Evolutionary conservation across 768 basidiomycete genomes (phyloP).

Genomic region (Termitomyces sp.): DNA sequence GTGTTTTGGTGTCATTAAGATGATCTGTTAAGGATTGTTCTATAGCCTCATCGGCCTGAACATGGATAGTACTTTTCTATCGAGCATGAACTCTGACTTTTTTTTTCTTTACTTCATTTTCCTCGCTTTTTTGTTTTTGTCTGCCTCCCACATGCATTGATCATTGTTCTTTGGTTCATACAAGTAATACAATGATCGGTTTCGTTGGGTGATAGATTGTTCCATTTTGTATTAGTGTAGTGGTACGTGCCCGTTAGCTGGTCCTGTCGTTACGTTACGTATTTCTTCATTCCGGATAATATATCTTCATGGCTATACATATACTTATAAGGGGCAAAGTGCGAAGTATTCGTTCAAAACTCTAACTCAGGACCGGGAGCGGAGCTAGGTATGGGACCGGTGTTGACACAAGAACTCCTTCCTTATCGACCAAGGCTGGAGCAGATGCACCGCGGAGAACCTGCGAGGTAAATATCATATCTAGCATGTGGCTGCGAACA

Average conservation of each 20-base stretch:
- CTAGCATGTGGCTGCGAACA: too few species aligned
- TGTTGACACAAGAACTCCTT: too few species aligned
- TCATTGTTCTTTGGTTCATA: neutral
- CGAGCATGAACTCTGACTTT: neutral
- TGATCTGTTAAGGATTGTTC: neutral
- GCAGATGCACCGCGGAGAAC: too few species aligned
- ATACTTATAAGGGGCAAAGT: too few species aligned
- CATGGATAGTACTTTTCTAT: neutral
- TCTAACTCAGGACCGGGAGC: too few species aligned
- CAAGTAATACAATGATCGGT: neutral
- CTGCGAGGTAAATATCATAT: too few species aligned
- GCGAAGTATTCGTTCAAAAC: too few species aligned
- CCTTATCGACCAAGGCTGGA: too few species aligned
- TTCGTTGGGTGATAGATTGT: conserved; percentile 1
- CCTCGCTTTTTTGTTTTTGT: neutral
- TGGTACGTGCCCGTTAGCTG: conserved; percentile 19
- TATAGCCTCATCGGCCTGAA: neutral
- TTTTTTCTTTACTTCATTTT: neutral
- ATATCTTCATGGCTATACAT: neutral
- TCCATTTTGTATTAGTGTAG: conserved; percentile 14
- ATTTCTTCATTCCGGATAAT: conserved; percentile 5
- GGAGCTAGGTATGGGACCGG: too few species aligned
- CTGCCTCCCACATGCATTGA: neutral
- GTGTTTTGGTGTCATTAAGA: neutral
- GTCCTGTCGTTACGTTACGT: conserved; percentile 22